Percentiles rank a stretch among this genome's conserved stretches.
These are phyloP conservation scores for Globisporangium parvum DNA, from an alignment of 352 stramenopile species.

Conservation along the genomic window DNA sequence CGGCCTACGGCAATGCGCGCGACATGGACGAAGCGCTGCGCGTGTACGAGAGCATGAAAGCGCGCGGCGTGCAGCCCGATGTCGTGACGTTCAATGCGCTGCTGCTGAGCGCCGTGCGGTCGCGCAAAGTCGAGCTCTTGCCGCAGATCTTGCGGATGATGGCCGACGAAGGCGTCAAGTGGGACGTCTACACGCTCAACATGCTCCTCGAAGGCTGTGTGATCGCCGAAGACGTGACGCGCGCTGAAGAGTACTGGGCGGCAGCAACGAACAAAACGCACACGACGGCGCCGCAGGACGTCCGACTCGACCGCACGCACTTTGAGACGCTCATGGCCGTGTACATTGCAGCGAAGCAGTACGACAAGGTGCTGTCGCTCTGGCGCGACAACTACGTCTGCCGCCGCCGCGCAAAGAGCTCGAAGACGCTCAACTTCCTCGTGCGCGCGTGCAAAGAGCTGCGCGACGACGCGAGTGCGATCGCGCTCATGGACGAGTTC, in stretches of 20 bases:
- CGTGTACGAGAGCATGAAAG: conserved; percentile 42
- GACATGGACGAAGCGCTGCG: conserved; percentile 58
- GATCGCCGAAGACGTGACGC: conserved; percentile 28
- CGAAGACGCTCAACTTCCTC: conserved; percentile 79
- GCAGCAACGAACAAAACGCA: conserved; percentile 22
- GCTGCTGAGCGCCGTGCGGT: conserved; percentile 49
- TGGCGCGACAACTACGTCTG: conserved; percentile 56
- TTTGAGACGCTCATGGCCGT: conserved; percentile 74
- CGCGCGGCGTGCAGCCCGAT: conserved; percentile 30
- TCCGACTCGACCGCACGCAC: conserved; percentile 57
- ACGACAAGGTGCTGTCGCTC: conserved; percentile 37
- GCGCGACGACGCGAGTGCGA: conserved; percentile 36
- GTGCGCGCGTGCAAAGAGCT: conserved; percentile 48
- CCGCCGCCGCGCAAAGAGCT: conserved; percentile 57
- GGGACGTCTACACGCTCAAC: conserved; percentile 76
- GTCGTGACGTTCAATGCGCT: conserved; percentile 70
- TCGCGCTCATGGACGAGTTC: conserved; percentile 58
- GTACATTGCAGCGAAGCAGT: conserved; percentile 55
- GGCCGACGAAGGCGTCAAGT: conserved; percentile 33
- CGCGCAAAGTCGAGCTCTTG: conserved; percentile 41
- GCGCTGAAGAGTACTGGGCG: conserved; percentile 54
- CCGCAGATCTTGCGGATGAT: conserved; percentile 51
- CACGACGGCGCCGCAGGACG: conserved; percentile 16
- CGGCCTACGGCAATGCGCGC: conserved; percentile 60
- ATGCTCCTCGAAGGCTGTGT: conserved; percentile 63